phyloP scores from a whole-genome alignment of 1,284 basidiomycete genomes.

The Cutaneotrichosporon cutaneum region DNA sequence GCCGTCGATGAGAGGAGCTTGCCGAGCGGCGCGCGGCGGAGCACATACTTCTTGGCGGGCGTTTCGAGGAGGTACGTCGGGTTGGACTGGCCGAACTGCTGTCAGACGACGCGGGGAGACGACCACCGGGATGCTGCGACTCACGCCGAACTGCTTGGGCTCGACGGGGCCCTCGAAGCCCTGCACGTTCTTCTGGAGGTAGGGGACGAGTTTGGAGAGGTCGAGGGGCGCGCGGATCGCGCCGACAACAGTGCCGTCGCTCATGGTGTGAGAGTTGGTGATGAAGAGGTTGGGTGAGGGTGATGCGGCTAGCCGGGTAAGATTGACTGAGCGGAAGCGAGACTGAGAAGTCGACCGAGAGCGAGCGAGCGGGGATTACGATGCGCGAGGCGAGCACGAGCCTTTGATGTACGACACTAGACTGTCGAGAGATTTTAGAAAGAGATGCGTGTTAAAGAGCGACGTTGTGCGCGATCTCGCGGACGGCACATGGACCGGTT shows the following conservation, averaged over 20 bases:
- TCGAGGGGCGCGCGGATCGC: conserved; percentile 69
- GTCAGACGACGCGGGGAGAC: neutral
- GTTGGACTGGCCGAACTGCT: conserved; percentile 65
- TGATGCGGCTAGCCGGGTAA: neutral
- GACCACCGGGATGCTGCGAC: too few species aligned
- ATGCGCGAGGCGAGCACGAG: too few species aligned
- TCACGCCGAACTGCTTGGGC: conserved; percentile 88
- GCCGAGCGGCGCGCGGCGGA: conserved; percentile 92
- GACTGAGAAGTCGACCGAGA: too few species aligned
- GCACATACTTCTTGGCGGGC: conserved; percentile 56
- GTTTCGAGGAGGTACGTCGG: conserved; percentile 70
- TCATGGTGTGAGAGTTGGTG: neutral
- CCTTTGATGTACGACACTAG: too few species aligned
- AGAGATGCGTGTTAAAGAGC: too few species aligned
- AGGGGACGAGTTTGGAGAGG: conserved; percentile 64
- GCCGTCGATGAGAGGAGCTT: conserved; percentile 81
- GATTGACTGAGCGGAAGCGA: too few species aligned
- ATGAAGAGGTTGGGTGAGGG: neutral
- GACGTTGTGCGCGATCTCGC: too few species aligned
- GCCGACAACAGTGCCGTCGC: conserved; percentile 20
- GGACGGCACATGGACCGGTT: too few species aligned
- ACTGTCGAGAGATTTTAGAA: too few species aligned
- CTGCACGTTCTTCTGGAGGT: conserved; percentile 63
- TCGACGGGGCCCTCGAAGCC: conserved; percentile 66
- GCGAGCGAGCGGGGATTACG: too few species aligned